phyloP scores from a whole-genome alignment of 2,329 filamentous ascomycete species.

The Ampelomyces quisqualis region DNA sequence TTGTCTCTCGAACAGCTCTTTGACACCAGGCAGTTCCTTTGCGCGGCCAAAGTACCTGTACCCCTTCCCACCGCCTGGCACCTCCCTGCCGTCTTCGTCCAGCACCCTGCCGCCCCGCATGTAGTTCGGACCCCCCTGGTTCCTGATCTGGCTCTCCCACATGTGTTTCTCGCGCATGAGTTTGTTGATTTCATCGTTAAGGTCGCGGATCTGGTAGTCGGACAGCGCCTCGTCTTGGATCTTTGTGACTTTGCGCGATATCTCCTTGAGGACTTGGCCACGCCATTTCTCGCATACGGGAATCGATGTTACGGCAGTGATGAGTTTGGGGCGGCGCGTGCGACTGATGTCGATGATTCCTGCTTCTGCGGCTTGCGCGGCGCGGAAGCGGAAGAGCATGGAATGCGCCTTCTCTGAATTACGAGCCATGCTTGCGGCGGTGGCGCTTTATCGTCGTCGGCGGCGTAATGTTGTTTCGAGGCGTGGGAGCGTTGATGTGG shows the following conservation, averaged over 20 bases:
- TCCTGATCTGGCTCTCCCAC: constrained; percentile 97
- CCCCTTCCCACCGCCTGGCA: constrained; percentile 73
- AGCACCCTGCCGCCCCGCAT: constrained; percentile 66
- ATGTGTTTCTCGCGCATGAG: constrained; percentile 98
- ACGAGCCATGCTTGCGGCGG: constrained; percentile 63
- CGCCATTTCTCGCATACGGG: constrained; percentile 96
- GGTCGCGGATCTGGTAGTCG: constrained; percentile 94
- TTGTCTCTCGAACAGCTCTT: constrained; percentile 65
- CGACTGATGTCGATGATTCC: constrained; percentile 94
- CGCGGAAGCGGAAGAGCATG: constrained; percentile 99
- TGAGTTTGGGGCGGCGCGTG: constrained; percentile 84
- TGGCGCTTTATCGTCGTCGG: constrained; percentile 3
- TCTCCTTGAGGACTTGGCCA: constrained; percentile 94
- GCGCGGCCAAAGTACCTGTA: constrained; percentile 87
- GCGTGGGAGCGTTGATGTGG: neutral
- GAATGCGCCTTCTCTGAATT: constrained; percentile 99
- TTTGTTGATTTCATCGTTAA: constrained; percentile 99
- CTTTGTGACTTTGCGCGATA: constrained; percentile 91
- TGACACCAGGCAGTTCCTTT: constrained; percentile 86
- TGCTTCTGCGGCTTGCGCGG: constrained; percentile 91
- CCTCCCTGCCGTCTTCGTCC: constrained; percentile 58
- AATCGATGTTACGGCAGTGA: constrained; percentile 82
- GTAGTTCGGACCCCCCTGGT: constrained; percentile 95
- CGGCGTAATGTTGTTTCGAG: constrained; percentile 4
- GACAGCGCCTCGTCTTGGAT: constrained; percentile 91